Base-by-base conservation (phyloP, 257 asterid genomes). In the Cordia subcordata region DNA sequence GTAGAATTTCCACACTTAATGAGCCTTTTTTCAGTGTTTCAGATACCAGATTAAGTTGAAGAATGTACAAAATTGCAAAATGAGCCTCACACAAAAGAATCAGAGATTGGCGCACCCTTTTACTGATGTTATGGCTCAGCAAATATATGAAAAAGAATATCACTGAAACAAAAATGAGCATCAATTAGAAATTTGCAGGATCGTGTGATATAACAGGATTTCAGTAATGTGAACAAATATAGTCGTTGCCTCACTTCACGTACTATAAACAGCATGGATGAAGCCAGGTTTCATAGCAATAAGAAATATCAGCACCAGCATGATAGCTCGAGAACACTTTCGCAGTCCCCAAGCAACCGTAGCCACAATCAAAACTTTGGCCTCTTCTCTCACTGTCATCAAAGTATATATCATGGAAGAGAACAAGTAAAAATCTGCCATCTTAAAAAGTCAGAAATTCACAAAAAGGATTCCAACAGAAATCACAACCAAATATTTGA, bases 301-400 rank as follows among this genome's bases (percentile, higher is more conserved):
- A 40, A 86, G 81, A 82, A 93, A 93, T 70, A 89, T 89, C 72
- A 86, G 85, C 72, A 87, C 69, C 72, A 89, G 80, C 89, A 86
- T 82, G 55, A 93, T 85, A 50, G 97, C 85, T 53, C 95, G 95
- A 76, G 99, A 89, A 73, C 91, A 85, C 83, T 93, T 93, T 18
- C 94, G 89, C 67, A 93, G 75, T 39, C 96, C 99, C 99, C 99
- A 93, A 67, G 96, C 97, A 73, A 93, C 69, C 56, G 99, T 93
- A 55, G 99, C 99, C 68, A 93, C 97, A 64, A 93, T 80, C 73
- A 93, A 69, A 40, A 93, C 96, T 79, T 81, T 83, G 55, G 96
- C 81, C 74, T 93, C 97, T 77, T 83, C 99, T 71, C 81, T 86
- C 80, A 82, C 99, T 93, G 85, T 72, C 72, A 79, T 39, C 55